Evolutionary conservation across 805 yeast species (phyloP), one percentile per base, ranked within the genome.

Genomic region (Pichia phayaonensis): DNA sequence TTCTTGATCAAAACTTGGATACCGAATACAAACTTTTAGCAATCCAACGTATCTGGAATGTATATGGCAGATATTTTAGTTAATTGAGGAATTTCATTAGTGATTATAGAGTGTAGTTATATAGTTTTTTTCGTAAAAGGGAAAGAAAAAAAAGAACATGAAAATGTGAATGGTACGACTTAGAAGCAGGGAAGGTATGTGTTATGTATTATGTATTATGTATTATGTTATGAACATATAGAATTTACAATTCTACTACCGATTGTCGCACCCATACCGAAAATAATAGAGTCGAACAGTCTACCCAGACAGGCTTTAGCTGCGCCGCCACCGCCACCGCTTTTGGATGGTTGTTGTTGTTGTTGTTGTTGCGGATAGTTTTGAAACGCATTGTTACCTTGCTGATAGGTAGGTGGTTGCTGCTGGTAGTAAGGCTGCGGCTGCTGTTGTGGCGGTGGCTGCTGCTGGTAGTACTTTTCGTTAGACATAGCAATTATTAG

Each of bases 191-290:
- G 8, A 5, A 24, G 27, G 8, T 24, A 6, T 24, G 27, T 8
- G 27, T n/a, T n/a, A n/a, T n/a, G n/a, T n/a, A n/a, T n/a, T n/a
- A n/a, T n/a, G n/a, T n/a, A n/a, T n/a, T n/a, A n/a, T n/a, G n/a
- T n/a, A n/a, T n/a, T n/a, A n/a, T n/a, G n/a, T n/a, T n/a, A n/a
- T n/a, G n/a, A n/a, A 84, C 81, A 53, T 16, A 87, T 84, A 42
- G 86, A 76, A 61, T 85, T 81, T 40, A 90, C 87, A 47, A 92
- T 59, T 60, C 86, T 89, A 43, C 87, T 76, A 62, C 98, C 98
- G 49, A 90, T 73, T 1, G 96, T 84, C 40, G 97, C 96, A 73
- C 98, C 98, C 11, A 96, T 97, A 68, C 97, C 97, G 57, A 89
- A 92, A 45, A 90, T 80, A 36, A 95, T 90, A n/a, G 97, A 95